Evolutionary conservation across 2,329 filamentous ascomycete species (phyloP), one percentile per base, ranked within the genome.

Genomic region (Coniochaeta ligniaria): DNA sequence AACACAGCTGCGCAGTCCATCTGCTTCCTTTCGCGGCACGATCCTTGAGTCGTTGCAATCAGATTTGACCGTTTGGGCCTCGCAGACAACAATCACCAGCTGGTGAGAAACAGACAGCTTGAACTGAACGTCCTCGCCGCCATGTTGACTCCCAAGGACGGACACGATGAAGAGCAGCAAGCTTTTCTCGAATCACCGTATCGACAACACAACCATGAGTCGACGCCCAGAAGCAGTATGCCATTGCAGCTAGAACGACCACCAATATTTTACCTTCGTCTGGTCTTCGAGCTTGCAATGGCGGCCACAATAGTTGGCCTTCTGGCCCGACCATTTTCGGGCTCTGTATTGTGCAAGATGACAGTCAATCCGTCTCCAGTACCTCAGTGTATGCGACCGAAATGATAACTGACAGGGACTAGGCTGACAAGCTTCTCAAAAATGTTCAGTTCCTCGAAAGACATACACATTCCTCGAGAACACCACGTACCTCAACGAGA

Each of bases 391-490:
- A 71, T 43, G 68, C 60, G 24, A 5, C 38, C 55, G 41, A 17
- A 12, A 3, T 22, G 16, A n/a, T 9, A 33, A 16, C 4, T 16
- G n/a, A 33, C 41, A 58, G 50, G 60, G 66, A 28, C 67, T 55
- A 43, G 16, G n/a, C 24, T 9, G 24, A 58, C 20, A 57, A 17
- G 22, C 11, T 4, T 9, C 6, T 2, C 28, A 9, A 43, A 36
- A 7, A 9, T 26, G 11, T 17, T 2, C 57, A 75, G 73, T 75
- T 28, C 70, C 71, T 8, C 67, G 67, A 26, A 75, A 74, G 63
- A 68, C 63, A 6, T 74, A 73, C 62, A 73, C 66, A 0, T 75
- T 73, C 57, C 63, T 65, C 7, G 66, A 69, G 17, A 66, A 74
- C 59, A 61, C 70, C 17, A 63, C 64, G n/a, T 74, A 69, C 45